Percentiles rank a stretch among this genome's conserved stretches.
Evolutionary conservation across 768 basidiomycete species (phyloP).

Genomic region (Phaeotremella skinneri): DNA sequence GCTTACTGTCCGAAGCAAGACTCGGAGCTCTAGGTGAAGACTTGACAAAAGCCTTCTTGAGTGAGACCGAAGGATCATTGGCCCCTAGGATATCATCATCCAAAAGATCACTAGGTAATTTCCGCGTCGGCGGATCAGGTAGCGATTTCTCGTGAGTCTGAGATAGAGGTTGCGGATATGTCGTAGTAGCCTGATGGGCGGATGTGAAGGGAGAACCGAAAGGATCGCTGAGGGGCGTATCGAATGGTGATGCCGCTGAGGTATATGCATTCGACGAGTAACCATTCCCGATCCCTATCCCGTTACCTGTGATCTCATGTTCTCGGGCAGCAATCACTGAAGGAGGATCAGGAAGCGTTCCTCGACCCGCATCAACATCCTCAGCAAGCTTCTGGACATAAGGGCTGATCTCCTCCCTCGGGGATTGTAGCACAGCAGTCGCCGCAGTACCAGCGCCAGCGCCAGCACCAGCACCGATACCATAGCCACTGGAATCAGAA

Average conservation of each 20-base stretch:
- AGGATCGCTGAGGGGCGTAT: slow-evolving; percentile 15
- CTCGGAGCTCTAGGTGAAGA: slow-evolving; percentile 20
- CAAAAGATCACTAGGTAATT: slow-evolving; percentile 32
- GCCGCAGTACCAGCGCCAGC: slow-evolving; percentile 8
- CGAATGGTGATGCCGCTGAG: slow-evolving; percentile 2
- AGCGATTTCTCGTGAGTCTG: neutral
- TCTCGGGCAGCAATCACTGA: slow-evolving; percentile 42
- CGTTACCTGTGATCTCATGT: slow-evolving; percentile 4
- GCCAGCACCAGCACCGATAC: neutral
- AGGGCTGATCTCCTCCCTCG: slow-evolving; percentile 21
- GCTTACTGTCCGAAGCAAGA: neutral
- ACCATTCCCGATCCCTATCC: neutral
- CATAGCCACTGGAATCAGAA: neutral
- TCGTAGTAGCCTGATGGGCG: slow-evolving; percentile 5
- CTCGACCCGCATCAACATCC: slow-evolving; percentile 16
- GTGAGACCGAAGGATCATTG: slow-evolving; percentile 35
- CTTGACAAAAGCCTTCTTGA: slow-evolving; percentile 47
- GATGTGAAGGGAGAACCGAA: slow-evolving; percentile 9
- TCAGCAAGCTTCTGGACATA: slow-evolving; percentile 37
- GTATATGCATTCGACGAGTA: slow-evolving; percentile 2
- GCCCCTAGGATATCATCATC: slow-evolving; percentile 40
- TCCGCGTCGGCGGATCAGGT: slow-evolving; percentile 4
- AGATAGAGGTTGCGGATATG: neutral
- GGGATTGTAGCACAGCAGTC: slow-evolving; percentile 5
- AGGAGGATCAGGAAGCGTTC: slow-evolving; percentile 36